Evolutionary conservation across 2,329 filamentous ascomycete genomes (phyloP).

Genomic region (Fusarium napiforme): DNA sequence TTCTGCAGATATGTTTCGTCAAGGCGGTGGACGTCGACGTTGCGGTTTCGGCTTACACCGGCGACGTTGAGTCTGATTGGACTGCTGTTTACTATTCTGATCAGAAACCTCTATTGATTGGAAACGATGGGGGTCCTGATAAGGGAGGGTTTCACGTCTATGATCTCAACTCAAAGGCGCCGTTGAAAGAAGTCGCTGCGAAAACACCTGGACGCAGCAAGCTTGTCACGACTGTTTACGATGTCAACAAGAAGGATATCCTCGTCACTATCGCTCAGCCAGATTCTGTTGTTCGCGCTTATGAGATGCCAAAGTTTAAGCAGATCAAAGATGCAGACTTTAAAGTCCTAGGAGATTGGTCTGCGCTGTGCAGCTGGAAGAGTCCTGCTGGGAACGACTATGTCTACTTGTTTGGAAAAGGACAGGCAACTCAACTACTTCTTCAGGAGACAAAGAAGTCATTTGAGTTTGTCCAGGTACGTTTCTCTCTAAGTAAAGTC

Average conservation of each 20-base stretch:
- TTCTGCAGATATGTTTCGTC: constrained; percentile 28
- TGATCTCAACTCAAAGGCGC: constrained; percentile 45
- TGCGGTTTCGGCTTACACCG: constrained; percentile 50
- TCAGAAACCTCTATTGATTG: constrained; percentile 52
- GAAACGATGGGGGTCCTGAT: constrained; percentile 57
- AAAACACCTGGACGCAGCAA: constrained; percentile 57
- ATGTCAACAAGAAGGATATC: constrained; percentile 50
- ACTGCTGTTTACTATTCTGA: constrained; percentile 54
- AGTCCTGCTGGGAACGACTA: constrained; percentile 56
- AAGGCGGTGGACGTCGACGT: constrained; percentile 41
- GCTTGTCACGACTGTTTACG: constrained; percentile 54
- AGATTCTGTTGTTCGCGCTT: constrained; percentile 56
- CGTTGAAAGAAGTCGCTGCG: constrained; percentile 47
- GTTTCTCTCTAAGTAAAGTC: too few species aligned
- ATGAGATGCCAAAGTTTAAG: constrained; percentile 48
- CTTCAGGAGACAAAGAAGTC: constrained; percentile 45
- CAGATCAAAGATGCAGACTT: constrained; percentile 48
- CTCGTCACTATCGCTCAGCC: constrained; percentile 56
- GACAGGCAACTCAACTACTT: constrained; percentile 52
- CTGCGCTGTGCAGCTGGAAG: constrained; percentile 58
- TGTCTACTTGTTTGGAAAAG: constrained; percentile 59
- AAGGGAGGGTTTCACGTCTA: constrained; percentile 57
- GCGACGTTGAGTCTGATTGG: constrained; percentile 55
- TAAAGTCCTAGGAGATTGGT: constrained; percentile 58
- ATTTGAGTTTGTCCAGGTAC: constrained; percentile 52